phyloP scores from a whole-genome alignment of 768 basidiomycete genomes.

The Lactarius vividus region DNA sequence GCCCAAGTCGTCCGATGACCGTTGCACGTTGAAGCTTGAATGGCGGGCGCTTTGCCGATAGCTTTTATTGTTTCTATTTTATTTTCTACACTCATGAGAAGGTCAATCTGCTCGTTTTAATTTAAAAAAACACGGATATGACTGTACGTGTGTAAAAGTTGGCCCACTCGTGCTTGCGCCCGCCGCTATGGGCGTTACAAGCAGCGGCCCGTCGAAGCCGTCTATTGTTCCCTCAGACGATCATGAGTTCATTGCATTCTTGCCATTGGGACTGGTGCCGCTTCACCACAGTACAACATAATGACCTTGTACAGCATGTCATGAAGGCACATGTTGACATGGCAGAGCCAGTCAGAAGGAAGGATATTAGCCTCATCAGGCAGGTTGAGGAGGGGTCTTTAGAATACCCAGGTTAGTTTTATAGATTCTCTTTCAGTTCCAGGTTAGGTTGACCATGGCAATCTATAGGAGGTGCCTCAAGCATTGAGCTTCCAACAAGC shows the following conservation, averaged over 20 bases:
- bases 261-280: conserved; percentile 27
- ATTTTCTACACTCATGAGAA: not conserved
- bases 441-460: not conserved
- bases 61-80: not conserved
- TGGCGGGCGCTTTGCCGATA: not conserved
- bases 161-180: not conserved
- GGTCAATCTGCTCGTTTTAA: not conserved
- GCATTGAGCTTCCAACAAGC: not conserved
- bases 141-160: not conserved
- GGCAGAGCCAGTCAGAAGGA: conserved; percentile 19
- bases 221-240: not conserved
- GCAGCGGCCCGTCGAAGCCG: conserved; percentile 1
- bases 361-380: conserved; percentile 19
- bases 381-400: conserved; percentile 18
- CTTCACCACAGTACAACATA: conserved; percentile 14
- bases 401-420: not conserved
- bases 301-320: conserved; percentile 20
- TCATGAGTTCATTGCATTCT: conserved; percentile 20
- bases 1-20: not conserved
- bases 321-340: conserved; percentile 18
- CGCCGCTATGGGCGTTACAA: too few relatives aligned
- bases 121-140: not conserved
- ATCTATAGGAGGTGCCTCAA: not conserved
- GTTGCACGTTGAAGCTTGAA: not conserved
- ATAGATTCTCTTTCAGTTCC: not conserved